phyloP scores from a whole-genome alignment of 352 stramenopile genomes.

The Phytophthora chlamydospora region DNA sequence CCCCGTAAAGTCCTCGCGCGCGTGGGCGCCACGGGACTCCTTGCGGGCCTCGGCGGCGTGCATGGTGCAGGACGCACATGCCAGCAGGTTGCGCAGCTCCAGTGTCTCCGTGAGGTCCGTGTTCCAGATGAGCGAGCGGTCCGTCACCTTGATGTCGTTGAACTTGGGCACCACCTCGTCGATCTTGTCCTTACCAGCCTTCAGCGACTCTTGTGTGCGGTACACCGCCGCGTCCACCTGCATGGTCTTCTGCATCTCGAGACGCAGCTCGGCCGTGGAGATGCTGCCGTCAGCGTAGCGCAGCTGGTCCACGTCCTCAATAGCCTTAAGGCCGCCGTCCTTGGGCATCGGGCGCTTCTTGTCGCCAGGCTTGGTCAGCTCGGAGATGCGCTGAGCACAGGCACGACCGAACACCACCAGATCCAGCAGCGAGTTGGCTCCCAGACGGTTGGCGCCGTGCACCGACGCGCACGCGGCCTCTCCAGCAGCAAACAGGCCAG shows the following conservation, averaged over 20 bases:
- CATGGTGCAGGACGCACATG: conserved; percentile 95
- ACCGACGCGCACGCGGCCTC: conserved; percentile 96
- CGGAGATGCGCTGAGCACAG: conserved; percentile 93
- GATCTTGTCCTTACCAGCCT: conserved; percentile 86
- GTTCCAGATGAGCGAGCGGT: conserved; percentile 97
- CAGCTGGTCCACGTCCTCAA: conserved; percentile 91
- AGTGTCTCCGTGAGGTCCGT: conserved; percentile 97
- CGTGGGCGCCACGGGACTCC: conserved; percentile 96
- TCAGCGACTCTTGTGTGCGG: conserved; percentile 68
- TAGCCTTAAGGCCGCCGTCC: conserved; percentile 86
- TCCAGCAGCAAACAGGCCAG: conserved; percentile 95
- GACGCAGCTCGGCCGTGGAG: conserved; percentile 86
- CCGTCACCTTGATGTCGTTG: conserved; percentile 93
- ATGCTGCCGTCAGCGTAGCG: conserved; percentile 86
- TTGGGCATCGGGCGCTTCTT: conserved; percentile 77
- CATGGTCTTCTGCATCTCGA: conserved; percentile 73
- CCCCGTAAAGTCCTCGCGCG: conserved; percentile 95
- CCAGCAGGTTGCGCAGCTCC: conserved; percentile 95
- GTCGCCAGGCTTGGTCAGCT: conserved; percentile 93
- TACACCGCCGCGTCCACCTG: conserved; percentile 60
- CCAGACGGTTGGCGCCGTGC: conserved; percentile 95
- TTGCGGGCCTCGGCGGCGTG: conserved; percentile 94
- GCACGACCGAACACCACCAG: conserved; percentile 98
- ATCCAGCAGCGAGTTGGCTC: conserved; percentile 95
- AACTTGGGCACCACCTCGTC: conserved; percentile 92